Conservation (phyloP, 2,329 filamentous ascomycete genomes). For the Exophiala spinifera region DNA sequence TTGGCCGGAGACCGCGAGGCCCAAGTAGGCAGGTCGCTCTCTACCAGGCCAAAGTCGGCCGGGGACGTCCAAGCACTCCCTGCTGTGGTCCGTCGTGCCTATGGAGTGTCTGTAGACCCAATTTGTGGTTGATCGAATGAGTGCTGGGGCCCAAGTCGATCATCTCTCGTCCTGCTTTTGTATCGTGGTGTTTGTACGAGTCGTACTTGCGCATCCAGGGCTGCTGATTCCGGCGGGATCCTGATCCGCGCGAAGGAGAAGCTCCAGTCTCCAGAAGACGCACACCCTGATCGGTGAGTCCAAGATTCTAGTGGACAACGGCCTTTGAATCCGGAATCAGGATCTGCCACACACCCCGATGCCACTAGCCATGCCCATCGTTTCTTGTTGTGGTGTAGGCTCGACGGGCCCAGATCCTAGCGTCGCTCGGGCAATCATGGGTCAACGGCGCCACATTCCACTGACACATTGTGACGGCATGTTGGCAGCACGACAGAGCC, state of each 20-base stretch:
- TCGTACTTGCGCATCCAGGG: no score
- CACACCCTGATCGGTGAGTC: no score
- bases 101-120: no score
- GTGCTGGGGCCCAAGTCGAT: no score
- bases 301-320: no score
- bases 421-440: constrained; percentile 9
- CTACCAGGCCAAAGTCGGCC: not conserved
- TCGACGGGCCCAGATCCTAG: constrained; percentile 24
- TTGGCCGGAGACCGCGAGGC: not conserved
- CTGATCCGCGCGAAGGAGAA: not conserved
- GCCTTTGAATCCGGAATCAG: no score
- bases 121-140: no score
- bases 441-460: not conserved
- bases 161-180: no score
- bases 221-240: constrained; percentile 1
- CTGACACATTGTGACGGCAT: not conserved
- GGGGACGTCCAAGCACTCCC: not conserved
- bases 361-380: not conserved
- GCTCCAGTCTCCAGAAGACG: no score
- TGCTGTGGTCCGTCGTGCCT: no score
- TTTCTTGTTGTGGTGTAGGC: constrained; percentile 7
- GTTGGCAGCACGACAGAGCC: no score
- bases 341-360: not conserved
- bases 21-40: not conserved
- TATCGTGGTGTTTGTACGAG: no score